phyloP scores from a whole-genome alignment of 1,139 yeast genomes.

The Blastobotrys ciferrii region DNA sequence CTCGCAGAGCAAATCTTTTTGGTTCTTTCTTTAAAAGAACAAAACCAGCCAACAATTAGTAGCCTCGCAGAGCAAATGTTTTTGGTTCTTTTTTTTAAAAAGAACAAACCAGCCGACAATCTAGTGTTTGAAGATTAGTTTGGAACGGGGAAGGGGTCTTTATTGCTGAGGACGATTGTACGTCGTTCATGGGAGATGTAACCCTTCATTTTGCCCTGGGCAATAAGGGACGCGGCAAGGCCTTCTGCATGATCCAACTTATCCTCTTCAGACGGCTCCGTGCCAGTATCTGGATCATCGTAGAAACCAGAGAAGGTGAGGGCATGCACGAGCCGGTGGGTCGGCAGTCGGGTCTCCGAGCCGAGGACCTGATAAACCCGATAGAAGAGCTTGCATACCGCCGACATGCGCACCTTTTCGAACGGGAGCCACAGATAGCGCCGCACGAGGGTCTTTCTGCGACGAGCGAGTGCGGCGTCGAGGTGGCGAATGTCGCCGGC shows the following conservation, averaged over 20 bases:
- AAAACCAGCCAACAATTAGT: too few relatives aligned
- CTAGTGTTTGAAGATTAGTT: not conserved
- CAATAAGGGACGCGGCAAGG: slow-evolving; percentile 64
- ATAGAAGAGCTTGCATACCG: slow-evolving; percentile 54
- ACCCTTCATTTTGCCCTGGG: slow-evolving; percentile 67
- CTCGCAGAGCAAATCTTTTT: too few relatives aligned
- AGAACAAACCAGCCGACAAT: not conserved
- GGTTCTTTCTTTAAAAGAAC: too few relatives aligned
- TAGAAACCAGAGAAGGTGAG: slow-evolving; percentile 40
- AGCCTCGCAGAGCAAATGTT: too few relatives aligned
- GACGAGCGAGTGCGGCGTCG: slow-evolving; percentile 44
- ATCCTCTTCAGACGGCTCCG: slow-evolving; percentile 19
- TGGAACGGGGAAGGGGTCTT: slow-evolving; percentile 63
- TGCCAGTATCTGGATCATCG: slow-evolving; percentile 18
- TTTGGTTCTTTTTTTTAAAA: too few relatives aligned
- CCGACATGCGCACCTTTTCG: slow-evolving; percentile 51
- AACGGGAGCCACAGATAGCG: slow-evolving; percentile 64
- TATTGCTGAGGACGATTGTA: slow-evolving; percentile 74
- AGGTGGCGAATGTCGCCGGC: slow-evolving; percentile 56
- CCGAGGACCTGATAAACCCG: slow-evolving; percentile 43
- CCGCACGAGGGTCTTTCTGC: slow-evolving; percentile 53
- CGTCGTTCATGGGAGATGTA: slow-evolving; percentile 75
- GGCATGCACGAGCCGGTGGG: slow-evolving; percentile 49
- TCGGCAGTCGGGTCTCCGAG: slow-evolving; percentile 45
- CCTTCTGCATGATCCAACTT: slow-evolving; percentile 63